Base-by-base conservation (phyloP, 192 early-diverging fungal genomes). In the Linnemannia exigua region DNA sequence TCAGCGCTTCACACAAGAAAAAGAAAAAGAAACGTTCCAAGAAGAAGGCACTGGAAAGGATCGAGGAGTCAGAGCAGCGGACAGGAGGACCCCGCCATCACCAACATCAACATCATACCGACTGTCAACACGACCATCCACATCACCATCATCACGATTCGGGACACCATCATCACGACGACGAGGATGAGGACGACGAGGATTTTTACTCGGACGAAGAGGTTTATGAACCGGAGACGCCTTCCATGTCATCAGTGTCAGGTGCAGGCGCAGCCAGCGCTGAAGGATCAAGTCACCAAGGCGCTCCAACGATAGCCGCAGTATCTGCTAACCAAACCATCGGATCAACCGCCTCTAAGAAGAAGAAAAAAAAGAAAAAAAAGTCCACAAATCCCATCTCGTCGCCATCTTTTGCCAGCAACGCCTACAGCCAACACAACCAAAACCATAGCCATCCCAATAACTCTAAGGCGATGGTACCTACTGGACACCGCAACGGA, bases 281-380 rank as follows among this genome's bases (percentile, higher is more conserved):
- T 31, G 71, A 38, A 70, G 74, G 47, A 19, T 79, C 87, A 72
- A 72, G 25, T 33, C 17, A 67, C 74, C 33, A 37, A 67, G 72
- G 38, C 36, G 19, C 79, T 41, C 28, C 66, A 15, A 51, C 84
- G 36, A 44, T 58, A 37, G 72, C 82, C 69, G 46, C 74, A 51
- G 66, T 77, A 70, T 72, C 74, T 1, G 58, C 35, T n/a, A 68
- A 33, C 14, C 52, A 35, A 46, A 46, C 47, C 38, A 17, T 48
- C 6, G 74, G 75, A 25, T 74, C 79, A 41, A 75, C 75, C 47
- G 66, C 44, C 41, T 87, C 81, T n/a, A 88, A 82, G 83, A 89
- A 89, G 76, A 91, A 89, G 69, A 91, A 89, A 70, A 91, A 89
- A 63, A 91, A 91, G 80, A 91, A 87, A 78, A 91, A 89, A 79